Evolutionary conservation across 164 flowering plant genomes (phyloP), one percentile per base, ranked within the genome.

Genomic region (Umbellularia californica): DNA sequence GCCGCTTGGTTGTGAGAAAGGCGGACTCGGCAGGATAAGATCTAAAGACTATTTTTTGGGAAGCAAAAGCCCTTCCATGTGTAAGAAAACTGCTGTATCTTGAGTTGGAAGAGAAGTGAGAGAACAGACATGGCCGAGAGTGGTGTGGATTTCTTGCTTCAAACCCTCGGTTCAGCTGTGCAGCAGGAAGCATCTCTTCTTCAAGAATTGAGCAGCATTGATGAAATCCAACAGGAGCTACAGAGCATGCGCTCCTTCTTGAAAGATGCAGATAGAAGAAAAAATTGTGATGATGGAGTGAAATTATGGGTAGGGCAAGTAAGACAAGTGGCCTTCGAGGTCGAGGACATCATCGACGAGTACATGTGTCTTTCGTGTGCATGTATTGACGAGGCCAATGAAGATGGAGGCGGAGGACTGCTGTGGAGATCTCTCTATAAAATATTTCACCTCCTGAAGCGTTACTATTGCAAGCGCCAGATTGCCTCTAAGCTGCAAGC

Each of bases 401-500:
- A 13, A 19, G 60, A 55, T 55, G 19, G 60, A 55, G 20, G 20
- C 19, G 3, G 13, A 13, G 20, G 20, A 70, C 1, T 13, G 9
- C 60, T 55, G 60, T 13, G 14, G 60, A 19, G 63, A 2, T 52
- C 52, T 19, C 50, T 77, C 15, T 79, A 62, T 35, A 55, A 35
- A 3, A 10, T 35, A 22, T 68, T 77, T 51, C 52, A 80, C 65
- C 68, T 64, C 62, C 79, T 85, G 27, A n/a, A 68, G 5, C 68
- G 77, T 17, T 27, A 84, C n/a, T 58, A 65, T 1, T 70, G 66
- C 28, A 77, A 69, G 5, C 77, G 80, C 67, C 69, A 67, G 52
- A 76, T 74, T 5, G 85, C 81, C 25, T 79, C 71, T 71, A 75
- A 82, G 23, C 83, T 88, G 2, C 70, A 27, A 68, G 77, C 79